A percentile compares a stretch with the other conserved stretches of the same genome.
These are phyloP conservation scores for Fraxinus xanthoxyloides DNA, from an alignment of 305 asterid genomes.

Conservation along the genomic window DNA sequence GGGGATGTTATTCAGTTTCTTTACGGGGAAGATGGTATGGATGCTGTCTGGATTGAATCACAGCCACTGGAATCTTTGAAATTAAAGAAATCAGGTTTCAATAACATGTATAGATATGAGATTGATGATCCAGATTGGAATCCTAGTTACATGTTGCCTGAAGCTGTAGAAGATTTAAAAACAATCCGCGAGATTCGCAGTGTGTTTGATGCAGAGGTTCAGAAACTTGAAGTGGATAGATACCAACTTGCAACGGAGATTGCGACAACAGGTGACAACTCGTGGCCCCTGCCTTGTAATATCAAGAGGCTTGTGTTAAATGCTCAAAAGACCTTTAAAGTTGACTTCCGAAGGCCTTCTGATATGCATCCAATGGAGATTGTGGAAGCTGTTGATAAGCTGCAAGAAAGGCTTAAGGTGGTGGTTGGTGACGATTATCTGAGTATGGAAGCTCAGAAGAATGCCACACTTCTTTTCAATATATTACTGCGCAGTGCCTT, in stretches of 20 bases:
- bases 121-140: conserved; percentile 81
- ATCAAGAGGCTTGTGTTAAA: conserved; percentile 85
- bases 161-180: conserved; percentile 87
- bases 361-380: conserved; percentile 99
- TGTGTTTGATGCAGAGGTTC: conserved; percentile 96
- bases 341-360: conserved; percentile 91
- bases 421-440: conserved; percentile 97
- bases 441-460: conserved; percentile 97
- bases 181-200: conserved; percentile 89
- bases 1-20: conserved; percentile 99
- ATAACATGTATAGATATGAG: conserved; percentile 71
- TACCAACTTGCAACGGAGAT: conserved; percentile 88
- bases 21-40: conserved; percentile 99
- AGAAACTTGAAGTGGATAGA: conserved; percentile 91
- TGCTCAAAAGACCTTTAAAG: conserved; percentile 95
- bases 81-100: conserved; percentile 68
- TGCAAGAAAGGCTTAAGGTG: conserved; percentile 93
- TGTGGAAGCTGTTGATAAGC: conserved; percentile 96
- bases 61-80: conserved; percentile 91
- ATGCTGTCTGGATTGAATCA: conserved; percentile 96
- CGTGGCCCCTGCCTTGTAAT: conserved; percentile 94
- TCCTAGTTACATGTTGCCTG: conserved; percentile 83
- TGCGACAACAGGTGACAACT: conserved; percentile 87
- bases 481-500: conserved; percentile 94
- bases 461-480: conserved; percentile 95